Evolutionary conservation across 2,329 filamentous ascomycete genomes (phyloP).

Genomic region (Corynespora cassiicola): DNA sequence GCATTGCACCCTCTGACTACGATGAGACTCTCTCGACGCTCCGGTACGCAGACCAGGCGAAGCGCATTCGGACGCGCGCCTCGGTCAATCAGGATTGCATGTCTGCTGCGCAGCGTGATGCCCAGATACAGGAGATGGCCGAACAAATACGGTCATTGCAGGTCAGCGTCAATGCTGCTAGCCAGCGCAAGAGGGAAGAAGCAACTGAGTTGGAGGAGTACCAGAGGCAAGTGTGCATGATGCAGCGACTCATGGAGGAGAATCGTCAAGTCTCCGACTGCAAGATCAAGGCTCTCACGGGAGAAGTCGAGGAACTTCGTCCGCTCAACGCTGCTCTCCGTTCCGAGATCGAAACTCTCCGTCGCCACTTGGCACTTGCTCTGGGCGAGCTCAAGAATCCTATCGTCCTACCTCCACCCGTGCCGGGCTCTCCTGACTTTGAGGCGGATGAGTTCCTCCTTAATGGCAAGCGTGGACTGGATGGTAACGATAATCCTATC

Average conservation of each 20-base stretch:
- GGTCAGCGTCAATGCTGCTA: constrained; percentile 67
- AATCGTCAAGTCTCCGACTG: constrained; percentile 86
- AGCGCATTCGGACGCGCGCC: constrained; percentile 92
- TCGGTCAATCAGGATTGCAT: constrained; percentile 96
- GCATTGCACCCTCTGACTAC: constrained; percentile 93
- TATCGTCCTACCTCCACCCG: constrained; percentile 66
- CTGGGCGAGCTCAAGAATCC: constrained; percentile 89
- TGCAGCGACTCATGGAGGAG: constrained; percentile 98
- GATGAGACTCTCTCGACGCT: constrained; percentile 96
- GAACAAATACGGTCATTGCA: constrained; percentile 91
- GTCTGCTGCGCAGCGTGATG: constrained; percentile 89
- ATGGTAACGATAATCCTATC: constrained; percentile 30
- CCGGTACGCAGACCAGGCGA: constrained; percentile 96
- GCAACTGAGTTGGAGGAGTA: constrained; percentile 93
- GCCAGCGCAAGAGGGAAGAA: constrained; percentile 75
- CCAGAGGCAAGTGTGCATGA: constrained; percentile 83
- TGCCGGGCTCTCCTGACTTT: constrained; percentile 37
- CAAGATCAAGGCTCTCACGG: constrained; percentile 83
- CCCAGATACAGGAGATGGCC: constrained; percentile 91
- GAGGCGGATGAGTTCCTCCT: constrained; percentile 37
- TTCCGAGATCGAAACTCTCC: constrained; percentile 81
- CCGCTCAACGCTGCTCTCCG: constrained; percentile 64
- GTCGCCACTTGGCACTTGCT: constrained; percentile 86
- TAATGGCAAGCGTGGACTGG: constrained; percentile 16
- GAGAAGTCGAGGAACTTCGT: constrained; percentile 56